Base-by-base conservation (phyloP, 2,329 filamentous ascomycete species). In the Microsporum ferrugineum region DNA sequence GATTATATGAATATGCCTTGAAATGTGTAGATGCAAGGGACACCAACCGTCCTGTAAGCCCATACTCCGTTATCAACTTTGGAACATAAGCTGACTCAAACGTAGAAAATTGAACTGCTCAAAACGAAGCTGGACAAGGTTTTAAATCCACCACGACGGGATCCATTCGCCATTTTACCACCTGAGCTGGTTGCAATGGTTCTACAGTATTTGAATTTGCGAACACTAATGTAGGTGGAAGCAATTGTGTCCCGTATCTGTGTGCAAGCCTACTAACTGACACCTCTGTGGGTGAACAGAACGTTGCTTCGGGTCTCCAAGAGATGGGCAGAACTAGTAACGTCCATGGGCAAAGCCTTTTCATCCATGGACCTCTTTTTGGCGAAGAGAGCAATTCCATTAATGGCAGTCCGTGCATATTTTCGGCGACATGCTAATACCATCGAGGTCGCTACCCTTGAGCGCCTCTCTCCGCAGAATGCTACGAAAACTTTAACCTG, bases 1-100 rank as follows among this genome's bases (percentile, higher is more conserved):
- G 79, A 8, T 78, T 84, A 29, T 85, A 84, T 70, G 75, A 78
- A 31, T 80, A 82, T 67, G 84, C 81, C n/a, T 71, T 85, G 64
- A 80, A 79, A 63, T 76, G 73, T 53, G 73, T 84, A 23, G 72
- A 76, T 7, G 67, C 72, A n/a, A 69, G 73, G 34, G 72, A 78
- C 60, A 63, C 69, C 6, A 64, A 69, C 23, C 68, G 70, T 60
- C 66, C 66, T 63, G 73, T 73, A 56, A 61, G 66, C 1, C 5
- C 10, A 1, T 33, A 27, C 29, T 27, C 43, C 7, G 7, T 14
- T 8, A 34, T 14, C 65, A 6, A n/a, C 58, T 43, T 58, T 63
- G 60, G 58, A 64, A 57, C 53, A 65, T 27, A 29, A 12, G 7
- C 17, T 33, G n/a, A 51, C 60, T 57, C 10, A 57, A 3, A 3